phyloP scores from a whole-genome alignment of 2,329 filamentous ascomycete genomes.

The Arthroderma sp. region DNA sequence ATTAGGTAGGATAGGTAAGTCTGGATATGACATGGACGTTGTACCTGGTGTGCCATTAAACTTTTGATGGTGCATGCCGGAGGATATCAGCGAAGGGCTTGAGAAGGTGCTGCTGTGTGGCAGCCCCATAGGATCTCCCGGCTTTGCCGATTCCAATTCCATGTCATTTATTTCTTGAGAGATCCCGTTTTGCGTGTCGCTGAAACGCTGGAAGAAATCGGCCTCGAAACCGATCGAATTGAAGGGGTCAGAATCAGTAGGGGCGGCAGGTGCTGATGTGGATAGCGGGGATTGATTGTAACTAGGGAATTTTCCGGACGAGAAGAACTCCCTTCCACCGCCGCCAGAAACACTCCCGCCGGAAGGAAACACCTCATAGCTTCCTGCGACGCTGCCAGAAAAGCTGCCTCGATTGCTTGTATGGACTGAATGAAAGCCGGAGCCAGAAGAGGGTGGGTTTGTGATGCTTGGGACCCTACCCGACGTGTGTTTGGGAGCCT shows the following conservation, averaged over 20 bases:
- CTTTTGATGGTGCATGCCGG: not conserved
- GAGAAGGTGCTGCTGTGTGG: not conserved
- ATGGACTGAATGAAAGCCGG: conserved; percentile 22
- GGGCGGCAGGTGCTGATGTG: conserved; percentile 20
- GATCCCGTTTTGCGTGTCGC: conserved; percentile 22
- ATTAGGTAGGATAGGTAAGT: not conserved
- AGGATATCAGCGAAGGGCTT: not conserved
- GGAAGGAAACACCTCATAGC: conserved; percentile 17
- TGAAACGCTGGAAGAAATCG: conserved; percentile 24
- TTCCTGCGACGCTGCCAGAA: conserved; percentile 20
- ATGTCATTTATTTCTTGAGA: conserved; percentile 20
- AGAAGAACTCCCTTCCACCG: conserved; percentile 8
- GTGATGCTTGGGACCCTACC: conserved; percentile 10
- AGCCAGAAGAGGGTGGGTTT: conserved; percentile 11
- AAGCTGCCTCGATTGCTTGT: conserved; percentile 20
- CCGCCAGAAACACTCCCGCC: not conserved
- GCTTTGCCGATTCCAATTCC: conserved; percentile 11
- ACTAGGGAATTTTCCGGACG: conserved; percentile 14
- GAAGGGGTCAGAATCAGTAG: conserved; percentile 19
- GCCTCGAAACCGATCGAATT: conserved; percentile 28
- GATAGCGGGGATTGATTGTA: conserved; percentile 11
- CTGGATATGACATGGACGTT: not conserved
- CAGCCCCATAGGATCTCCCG: not conserved
- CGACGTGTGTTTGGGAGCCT: conserved; percentile 17
- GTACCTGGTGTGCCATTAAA: not conserved